These are phyloP conservation scores for Colletotrichum sp. DNA, from an alignment of 2,329 filamentous ascomycete genomes.

Conservation along the genomic window DNA sequence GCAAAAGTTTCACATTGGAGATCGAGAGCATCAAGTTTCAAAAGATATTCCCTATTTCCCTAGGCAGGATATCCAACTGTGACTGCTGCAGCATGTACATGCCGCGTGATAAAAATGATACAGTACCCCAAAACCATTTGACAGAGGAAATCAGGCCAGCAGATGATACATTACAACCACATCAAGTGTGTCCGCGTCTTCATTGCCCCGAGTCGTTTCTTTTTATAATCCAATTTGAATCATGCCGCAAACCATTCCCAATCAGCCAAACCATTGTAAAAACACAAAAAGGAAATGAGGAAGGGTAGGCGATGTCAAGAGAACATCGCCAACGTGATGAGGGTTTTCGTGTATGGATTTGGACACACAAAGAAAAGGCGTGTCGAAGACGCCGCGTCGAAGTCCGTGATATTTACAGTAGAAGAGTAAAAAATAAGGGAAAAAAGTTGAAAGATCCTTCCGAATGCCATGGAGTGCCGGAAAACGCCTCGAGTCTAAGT, in stretches of 20 bases:
- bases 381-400: background rate
- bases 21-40: background rate
- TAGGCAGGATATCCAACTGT: background rate
- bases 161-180: constrained; percentile 2
- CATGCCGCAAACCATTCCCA: background rate
- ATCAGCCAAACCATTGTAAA: background rate
- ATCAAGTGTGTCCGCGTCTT: background rate
- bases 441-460: background rate
- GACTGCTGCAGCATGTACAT: background rate
- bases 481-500: background rate
- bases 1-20: background rate
- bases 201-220: background rate
- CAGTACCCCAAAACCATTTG: background rate
- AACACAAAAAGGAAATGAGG: background rate
- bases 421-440: background rate
- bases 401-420: background rate
- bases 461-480: background rate
- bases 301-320: background rate
- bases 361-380: background rate
- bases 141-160: background rate
- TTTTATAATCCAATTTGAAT: background rate
- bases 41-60: background rate
- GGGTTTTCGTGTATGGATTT: background rate
- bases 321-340: background rate
- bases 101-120: background rate